phyloP scores from a whole-genome alignment of 2,329 filamentous ascomycete genomes.

The Penicillium aurantiogriseum region DNA sequence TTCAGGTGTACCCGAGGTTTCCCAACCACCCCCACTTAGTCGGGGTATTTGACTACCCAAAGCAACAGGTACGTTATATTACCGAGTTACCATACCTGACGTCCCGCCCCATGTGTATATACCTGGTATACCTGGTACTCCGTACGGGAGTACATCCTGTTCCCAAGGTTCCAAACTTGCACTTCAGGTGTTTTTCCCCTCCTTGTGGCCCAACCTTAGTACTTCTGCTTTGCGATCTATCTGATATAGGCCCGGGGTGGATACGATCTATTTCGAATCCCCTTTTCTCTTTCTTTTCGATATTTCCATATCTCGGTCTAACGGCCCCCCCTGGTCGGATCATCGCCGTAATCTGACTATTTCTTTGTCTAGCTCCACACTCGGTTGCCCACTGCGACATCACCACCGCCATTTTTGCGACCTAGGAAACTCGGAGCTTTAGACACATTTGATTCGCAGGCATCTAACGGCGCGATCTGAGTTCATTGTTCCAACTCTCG shows the following conservation, averaged over 20 bases:
- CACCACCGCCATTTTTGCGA: constrained; percentile 20
- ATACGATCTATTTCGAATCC: neutral
- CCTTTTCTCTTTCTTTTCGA: constrained; percentile 3
- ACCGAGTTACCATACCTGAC: neutral
- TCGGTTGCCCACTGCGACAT: constrained; percentile 6
- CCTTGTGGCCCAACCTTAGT: constrained; percentile 11
- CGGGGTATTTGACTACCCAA: neutral
- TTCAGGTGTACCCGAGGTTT: neutral
- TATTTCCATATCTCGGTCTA: constrained; percentile 8
- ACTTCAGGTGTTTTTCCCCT: constrained; percentile 9
- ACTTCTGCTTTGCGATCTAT: constrained; percentile 21
- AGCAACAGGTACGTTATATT: neutral
- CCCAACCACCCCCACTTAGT: neutral
- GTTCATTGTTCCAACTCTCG: constrained; percentile 4
- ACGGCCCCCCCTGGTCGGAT: constrained; percentile 14
- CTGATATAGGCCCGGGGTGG: constrained; percentile 13
- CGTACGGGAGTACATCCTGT: neutral
- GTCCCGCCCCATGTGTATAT: neutral
- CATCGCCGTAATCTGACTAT: constrained; percentile 16
- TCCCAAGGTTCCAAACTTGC: neutral
- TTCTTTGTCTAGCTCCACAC: constrained; percentile 24
- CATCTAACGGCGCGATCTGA: constrained; percentile 14
- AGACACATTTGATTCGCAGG: constrained; percentile 3
- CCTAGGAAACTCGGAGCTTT: constrained; percentile 6
- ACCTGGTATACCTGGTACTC: no score